These are phyloP conservation scores for Sarcodon sp. DNA, from an alignment of 768 basidiomycete genomes.

Conservation along the genomic window DNA sequence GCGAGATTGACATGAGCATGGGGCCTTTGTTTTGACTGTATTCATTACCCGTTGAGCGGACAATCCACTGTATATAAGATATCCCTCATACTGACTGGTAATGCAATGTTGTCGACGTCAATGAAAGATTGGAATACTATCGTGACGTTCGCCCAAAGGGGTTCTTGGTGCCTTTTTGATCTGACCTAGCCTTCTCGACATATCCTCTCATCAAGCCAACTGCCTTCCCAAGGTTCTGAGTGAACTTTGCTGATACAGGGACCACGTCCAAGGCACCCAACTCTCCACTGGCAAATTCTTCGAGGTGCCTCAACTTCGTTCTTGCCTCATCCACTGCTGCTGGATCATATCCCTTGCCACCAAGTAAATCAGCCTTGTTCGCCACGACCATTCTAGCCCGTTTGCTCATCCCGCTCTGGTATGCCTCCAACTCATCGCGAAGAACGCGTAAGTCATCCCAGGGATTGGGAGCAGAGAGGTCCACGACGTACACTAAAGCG, in stretches of 20 bases:
- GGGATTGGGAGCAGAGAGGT: conserved; percentile 62
- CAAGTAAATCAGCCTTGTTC: conserved; percentile 90
- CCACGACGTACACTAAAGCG: conserved; percentile 87
- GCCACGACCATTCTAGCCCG: conserved; percentile 77
- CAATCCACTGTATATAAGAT: too few relatives aligned
- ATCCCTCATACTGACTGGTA: too few relatives aligned
- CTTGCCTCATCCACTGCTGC: conserved; percentile 38
- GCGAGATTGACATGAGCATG: background rate
- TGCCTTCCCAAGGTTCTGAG: conserved; percentile 63
- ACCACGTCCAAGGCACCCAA: conserved; percentile 55
- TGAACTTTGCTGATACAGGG: conserved; percentile 76
- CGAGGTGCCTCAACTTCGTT: conserved; percentile 40
- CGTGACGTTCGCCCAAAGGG: too few relatives aligned
- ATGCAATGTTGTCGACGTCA: too few relatives aligned
- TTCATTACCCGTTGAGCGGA: too few relatives aligned
- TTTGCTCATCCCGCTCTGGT: conserved; percentile 64
- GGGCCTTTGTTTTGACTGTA: too few relatives aligned
- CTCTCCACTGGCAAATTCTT: conserved; percentile 38
- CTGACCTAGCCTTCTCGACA: conserved; percentile 34
- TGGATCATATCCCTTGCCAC: conserved; percentile 28
- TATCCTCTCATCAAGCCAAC: conserved; percentile 59
- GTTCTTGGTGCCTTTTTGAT: too few relatives aligned
- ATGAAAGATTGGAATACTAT: too few relatives aligned
- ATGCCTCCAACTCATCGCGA: conserved; percentile 72
- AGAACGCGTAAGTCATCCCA: conserved; percentile 68